Evolutionary conservation across 768 basidiomycete species (phyloP).

Genomic region (Agaricus bisporus): DNA sequence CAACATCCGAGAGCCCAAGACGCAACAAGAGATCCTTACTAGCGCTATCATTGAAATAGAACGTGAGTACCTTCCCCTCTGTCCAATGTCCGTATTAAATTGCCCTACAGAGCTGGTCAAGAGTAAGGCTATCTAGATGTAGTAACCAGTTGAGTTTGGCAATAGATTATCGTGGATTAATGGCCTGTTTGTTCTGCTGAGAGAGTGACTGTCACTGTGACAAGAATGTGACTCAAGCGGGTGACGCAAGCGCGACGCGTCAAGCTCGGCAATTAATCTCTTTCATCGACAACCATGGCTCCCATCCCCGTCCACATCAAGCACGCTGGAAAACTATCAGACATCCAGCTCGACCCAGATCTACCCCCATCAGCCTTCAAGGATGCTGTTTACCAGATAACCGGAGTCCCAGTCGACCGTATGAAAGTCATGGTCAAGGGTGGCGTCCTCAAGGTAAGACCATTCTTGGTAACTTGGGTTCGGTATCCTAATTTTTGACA

Average conservation of each 20-base stretch:
- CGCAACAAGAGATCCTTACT: slow-evolving; percentile 76
- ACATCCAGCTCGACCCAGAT: slow-evolving; percentile 68
- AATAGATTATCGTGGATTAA: slow-evolving; percentile 13
- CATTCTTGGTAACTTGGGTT: background rate
- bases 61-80: slow-evolving; percentile 51
- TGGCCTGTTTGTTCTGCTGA: background rate
- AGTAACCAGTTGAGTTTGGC: slow-evolving; percentile 9
- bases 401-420: slow-evolving; percentile 83
- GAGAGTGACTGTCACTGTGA: background rate
- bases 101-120: slow-evolving; percentile 72
- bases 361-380: slow-evolving; percentile 73
- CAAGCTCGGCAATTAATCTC: background rate
- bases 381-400: slow-evolving; percentile 70
- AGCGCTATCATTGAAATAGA: slow-evolving; percentile 87
- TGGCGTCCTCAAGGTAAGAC: slow-evolving; percentile 76
- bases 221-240: background rate
- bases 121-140: slow-evolving; percentile 77
- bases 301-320: slow-evolving; percentile 78
- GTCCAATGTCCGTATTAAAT: background rate
- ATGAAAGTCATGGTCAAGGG: slow-evolving; percentile 99
- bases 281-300: slow-evolving; percentile 39
- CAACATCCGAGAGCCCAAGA: slow-evolving; percentile 80
- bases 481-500: background rate
- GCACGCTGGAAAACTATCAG: slow-evolving; percentile 78
- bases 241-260: slow-evolving; percentile 17